A percentile compares a stretch with the other conserved stretches of the same genome.
Evolutionary conservation across 2,329 filamentous ascomycete genomes (phyloP).

Genomic region (Cladosporium velox): DNA sequence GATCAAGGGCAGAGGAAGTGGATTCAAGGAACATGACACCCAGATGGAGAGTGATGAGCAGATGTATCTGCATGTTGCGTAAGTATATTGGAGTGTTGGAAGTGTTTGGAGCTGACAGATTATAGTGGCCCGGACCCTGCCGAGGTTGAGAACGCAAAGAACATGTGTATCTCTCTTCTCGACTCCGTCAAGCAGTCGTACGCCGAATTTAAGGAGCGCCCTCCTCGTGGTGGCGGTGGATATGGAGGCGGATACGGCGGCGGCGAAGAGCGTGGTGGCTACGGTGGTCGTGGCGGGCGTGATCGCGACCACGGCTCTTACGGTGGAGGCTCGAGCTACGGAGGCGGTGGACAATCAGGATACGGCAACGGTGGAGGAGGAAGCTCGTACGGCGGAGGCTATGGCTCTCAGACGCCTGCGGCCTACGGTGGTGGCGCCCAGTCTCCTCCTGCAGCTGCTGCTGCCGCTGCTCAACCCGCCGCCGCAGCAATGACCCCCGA

Average conservation of each 20-base stretch:
- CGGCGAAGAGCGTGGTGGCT: conserved; percentile 41
- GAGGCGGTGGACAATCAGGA: conserved; percentile 38
- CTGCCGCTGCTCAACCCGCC: conserved; percentile 25
- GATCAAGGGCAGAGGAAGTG: conserved; percentile 94
- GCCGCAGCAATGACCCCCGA: conserved; percentile 25
- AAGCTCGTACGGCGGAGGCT: conserved; percentile 43
- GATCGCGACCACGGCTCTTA: conserved; percentile 45
- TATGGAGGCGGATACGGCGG: conserved; percentile 22
- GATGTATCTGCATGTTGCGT: conserved; percentile 97
- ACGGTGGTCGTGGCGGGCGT: conserved; percentile 25
- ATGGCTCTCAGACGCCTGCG: conserved; percentile 28
- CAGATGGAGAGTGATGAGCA: conserved; percentile 88
- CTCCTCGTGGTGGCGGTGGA: conserved; percentile 43
- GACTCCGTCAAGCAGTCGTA: conserved; percentile 86
- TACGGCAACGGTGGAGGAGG: conserved; percentile 38
- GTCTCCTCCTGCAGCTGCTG: conserved; percentile 30
- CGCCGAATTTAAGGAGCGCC: conserved; percentile 75
- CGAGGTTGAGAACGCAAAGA: conserved; percentile 84
- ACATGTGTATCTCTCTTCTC: conserved; percentile 85
- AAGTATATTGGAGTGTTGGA: conserved; percentile 43
- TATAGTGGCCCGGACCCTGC: conserved; percentile 78
- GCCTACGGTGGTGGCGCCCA: conserved; percentile 32
- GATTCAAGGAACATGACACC: conserved; percentile 88
- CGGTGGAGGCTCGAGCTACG: conserved; percentile 41
- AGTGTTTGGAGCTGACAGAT: conserved; percentile 13